These are phyloP conservation scores for Bretschneidera sinensis DNA, from an alignment of 345 rosid genomes.

Conservation along the genomic window DNA sequence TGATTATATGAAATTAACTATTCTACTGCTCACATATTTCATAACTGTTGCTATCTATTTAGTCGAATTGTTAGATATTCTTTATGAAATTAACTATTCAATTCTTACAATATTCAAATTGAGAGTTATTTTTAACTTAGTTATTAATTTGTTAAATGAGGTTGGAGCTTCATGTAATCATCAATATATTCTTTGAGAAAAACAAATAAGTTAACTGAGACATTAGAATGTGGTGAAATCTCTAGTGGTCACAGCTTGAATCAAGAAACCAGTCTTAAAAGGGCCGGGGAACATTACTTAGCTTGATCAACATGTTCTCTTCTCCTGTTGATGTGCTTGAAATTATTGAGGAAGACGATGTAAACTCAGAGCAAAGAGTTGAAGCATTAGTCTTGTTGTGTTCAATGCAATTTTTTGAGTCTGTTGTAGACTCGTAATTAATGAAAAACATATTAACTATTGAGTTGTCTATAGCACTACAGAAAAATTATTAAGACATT, in stretches of 20 bases:
- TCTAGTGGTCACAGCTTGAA: not conserved
- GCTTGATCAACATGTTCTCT: not conserved
- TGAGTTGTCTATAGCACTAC: slow-evolving; percentile 2
- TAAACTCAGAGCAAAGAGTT: not conserved
- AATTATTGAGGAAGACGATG: not conserved
- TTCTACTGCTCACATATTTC: too few relatives aligned
- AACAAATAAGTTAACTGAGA: not conserved
- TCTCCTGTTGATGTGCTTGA: not conserved
- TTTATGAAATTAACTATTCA: too few relatives aligned
- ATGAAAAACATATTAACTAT: not conserved
- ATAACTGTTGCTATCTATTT: too few relatives aligned
- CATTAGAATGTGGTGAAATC: too few relatives aligned
- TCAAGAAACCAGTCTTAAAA: slow-evolving; percentile 2
- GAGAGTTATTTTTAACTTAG: not conserved
- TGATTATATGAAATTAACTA: too few relatives aligned
- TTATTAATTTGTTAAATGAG: slow-evolving; percentile 1
- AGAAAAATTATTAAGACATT: slow-evolving; percentile 1
- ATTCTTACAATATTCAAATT: too few relatives aligned
- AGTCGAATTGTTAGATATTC: too few relatives aligned
- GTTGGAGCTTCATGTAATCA: not conserved
- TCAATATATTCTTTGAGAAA: not conserved
- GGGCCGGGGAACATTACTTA: not conserved
- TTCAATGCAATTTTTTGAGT: not conserved
- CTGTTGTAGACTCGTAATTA: not conserved
- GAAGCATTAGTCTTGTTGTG: not conserved